A percentile compares a stretch with the other conserved stretches of the same genome.
These are phyloP conservation scores for Candida michaelii DNA, from an alignment of 805 yeast species.

Conservation along the genomic window DNA sequence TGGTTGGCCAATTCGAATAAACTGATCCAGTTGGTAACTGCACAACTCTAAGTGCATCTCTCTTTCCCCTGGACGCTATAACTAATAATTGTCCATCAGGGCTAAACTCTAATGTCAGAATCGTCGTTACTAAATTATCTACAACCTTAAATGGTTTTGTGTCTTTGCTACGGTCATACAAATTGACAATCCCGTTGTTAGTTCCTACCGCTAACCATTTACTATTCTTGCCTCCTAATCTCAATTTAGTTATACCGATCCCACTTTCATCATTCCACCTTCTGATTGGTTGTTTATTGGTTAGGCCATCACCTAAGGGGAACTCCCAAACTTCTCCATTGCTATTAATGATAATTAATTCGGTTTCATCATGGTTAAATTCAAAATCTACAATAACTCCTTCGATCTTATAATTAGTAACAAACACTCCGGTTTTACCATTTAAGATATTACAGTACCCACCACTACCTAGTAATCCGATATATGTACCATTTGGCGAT, in stretches of 20 bases:
- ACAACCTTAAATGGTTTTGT: conserved; percentile 50
- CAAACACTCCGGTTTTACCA: conserved; percentile 80
- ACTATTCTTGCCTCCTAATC: conserved; percentile 66
- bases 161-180: conserved; percentile 59
- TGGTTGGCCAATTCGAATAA: conserved; percentile 95
- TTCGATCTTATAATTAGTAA: conserved; percentile 83
- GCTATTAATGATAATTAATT: conserved; percentile 59
- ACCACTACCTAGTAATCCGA: conserved; percentile 77
- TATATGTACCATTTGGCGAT: conserved; percentile 67
- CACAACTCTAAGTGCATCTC: conserved; percentile 82
- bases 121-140: conserved; percentile 79
- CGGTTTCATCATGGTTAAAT: conserved; percentile 51
- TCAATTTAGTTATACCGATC: conserved; percentile 75
- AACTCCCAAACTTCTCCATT: conserved; percentile 93
- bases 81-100: conserved; percentile 88
- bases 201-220: conserved; percentile 90
- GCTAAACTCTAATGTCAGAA: conserved; percentile 71
- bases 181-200: conserved; percentile 82
- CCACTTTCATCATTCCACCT: conserved; percentile 90
- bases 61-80: conserved; percentile 79
- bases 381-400: conserved; percentile 83
- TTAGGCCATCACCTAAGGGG: conserved; percentile 19
- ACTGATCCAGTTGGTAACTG: conserved; percentile 87
- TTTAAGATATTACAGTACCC: conserved; percentile 90
- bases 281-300: conserved; percentile 45